phyloP scores from a whole-genome alignment of 148 eudicot genomes.

The Mesembryanthemum crystallinum region DNA sequence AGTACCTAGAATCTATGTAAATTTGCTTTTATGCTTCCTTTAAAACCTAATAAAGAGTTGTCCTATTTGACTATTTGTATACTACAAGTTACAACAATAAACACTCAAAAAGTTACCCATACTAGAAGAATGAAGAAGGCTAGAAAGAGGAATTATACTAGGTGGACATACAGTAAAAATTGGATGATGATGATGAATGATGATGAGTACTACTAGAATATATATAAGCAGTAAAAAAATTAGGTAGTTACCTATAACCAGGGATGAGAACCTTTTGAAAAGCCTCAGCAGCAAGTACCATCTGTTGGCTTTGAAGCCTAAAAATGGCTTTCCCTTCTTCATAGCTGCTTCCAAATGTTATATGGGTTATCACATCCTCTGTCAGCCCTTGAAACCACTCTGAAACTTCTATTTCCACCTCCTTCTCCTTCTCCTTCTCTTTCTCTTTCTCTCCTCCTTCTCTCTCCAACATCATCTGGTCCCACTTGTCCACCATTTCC shows the following conservation, averaged over 20 bases:
- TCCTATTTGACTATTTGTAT: too few relatives aligned
- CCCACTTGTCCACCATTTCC: slow-evolving; percentile 65
- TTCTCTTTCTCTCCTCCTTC: slow-evolving; percentile 12
- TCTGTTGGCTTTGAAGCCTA: slow-evolving; percentile 66
- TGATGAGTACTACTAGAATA: too few relatives aligned
- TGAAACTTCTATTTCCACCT: slow-evolving; percentile 77
- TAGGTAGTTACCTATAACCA: slow-evolving; percentile 62
- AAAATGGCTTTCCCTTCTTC: slow-evolving; percentile 81
- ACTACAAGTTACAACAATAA: too few relatives aligned
- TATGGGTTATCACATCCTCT: slow-evolving; percentile 65
- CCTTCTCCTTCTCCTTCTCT: too few relatives aligned
- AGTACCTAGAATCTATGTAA: too few relatives aligned
- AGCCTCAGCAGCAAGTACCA: slow-evolving; percentile 72
- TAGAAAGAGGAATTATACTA: too few relatives aligned
- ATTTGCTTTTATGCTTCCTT: too few relatives aligned
- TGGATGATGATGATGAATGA: too few relatives aligned
- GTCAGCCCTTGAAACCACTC: slow-evolving; percentile 72
- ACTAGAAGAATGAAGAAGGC: too few relatives aligned
- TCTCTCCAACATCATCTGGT: slow-evolving; percentile 22
- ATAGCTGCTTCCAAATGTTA: slow-evolving; percentile 84
- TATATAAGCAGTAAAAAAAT: too few relatives aligned
- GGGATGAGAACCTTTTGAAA: slow-evolving; percentile 79
- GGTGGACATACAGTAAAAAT: too few relatives aligned
- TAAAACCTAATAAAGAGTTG: background rate
- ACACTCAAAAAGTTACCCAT: too few relatives aligned